Base-by-base conservation (phyloP, 2,329 filamentous ascomycete species). In the Aspergillus candidus region DNA sequence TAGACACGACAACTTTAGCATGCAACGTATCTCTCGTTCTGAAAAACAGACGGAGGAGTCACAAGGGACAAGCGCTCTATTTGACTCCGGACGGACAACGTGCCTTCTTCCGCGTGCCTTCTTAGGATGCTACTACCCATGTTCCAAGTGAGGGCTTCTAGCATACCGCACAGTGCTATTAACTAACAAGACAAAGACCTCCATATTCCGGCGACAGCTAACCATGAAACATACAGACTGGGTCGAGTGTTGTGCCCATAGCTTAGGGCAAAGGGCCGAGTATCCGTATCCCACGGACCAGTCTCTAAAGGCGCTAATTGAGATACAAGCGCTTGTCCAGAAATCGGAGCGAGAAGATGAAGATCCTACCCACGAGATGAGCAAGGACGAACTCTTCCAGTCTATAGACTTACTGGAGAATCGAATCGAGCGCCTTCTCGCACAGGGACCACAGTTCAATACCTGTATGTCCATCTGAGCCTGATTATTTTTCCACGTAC, bases 71-170 rank as follows among this genome's bases (percentile, higher is more conserved):
- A 37, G 40, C 4, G n/a, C 22, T 43, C 15, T 38, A 43, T 43
- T 34, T 18, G 27, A 43, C 40, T 32, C 34, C 34, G 22, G 40
- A 32, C 14, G 40, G 34, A 32, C 40, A 37, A 29, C 33, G 40
- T 32, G 33, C 40, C 27, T 32, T 43, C 13, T 32, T 43, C n/a
- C n/a, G 34, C 33, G 40, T 32, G 33, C 40, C 27, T 32, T 43
- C 13, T 32, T 43, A 38, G 40, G 40, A n/a, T 42, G 40, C 27
- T 43, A 38, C 38, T 43, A 38, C 38, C 34, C 38, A 37, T 43
- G 40, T 32, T 43, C 34, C 34, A 43, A 43, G 40, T 43, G 34
- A 43, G 40, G n/a, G 18, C 27, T 31, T 42, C 33, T 35, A 36
- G 32, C 32, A 2, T 42, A 13, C 22, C 14, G 33, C 32, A 36